Base-by-base conservation (phyloP, 2,329 filamentous ascomycete species). In the Sordariomycetes sp. region DNA sequence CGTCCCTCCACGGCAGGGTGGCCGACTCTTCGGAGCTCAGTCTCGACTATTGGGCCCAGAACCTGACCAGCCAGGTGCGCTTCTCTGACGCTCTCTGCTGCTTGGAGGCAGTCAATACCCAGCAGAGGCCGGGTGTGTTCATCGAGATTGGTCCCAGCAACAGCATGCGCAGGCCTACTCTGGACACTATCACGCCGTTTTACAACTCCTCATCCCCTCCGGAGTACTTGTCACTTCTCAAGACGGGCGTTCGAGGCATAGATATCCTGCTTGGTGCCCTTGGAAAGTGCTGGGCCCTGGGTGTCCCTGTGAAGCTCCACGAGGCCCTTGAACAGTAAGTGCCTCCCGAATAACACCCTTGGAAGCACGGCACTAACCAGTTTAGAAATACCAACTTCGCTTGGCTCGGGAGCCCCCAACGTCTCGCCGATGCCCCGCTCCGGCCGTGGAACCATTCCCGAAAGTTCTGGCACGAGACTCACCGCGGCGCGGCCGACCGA, bases 401-500 rank as follows among this genome's bases (percentile, higher is more conserved):
- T 60, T 50, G 46, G 46, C 60, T 1, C 50, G 60, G 7, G 48
- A 55, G 43, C 3, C 64, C 64, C n/a, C 68, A 67, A 57, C 72
- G 73, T 22, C 66, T 82, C 3, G 63, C 69, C 1, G 73, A 76
- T 59, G 65, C 83, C 35, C 80, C 80, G 1, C 70, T 72, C 1
- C 82, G 82, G 60, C 72, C 76, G 2, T 83, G 80, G 79, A 79
- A 82, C 34, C 79, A 82, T 59, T 66, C 69, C 28, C 77, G 73
- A 28, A 68, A 65, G 1, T 80, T 81, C 64, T 82, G 80, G 79
- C 73, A 79, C 60, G 79, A 83, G 60, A 76, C 76, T 1, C 74
- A 77, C 48, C 63, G 78, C 2, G 76, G 75, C 22, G 64, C 66
- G 16, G 69, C 73, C 12, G 72, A 73, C 53, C 72, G 78, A 2